Conservation (phyloP, 306 rosid species). For the Gleditsia sinensis region DNA sequence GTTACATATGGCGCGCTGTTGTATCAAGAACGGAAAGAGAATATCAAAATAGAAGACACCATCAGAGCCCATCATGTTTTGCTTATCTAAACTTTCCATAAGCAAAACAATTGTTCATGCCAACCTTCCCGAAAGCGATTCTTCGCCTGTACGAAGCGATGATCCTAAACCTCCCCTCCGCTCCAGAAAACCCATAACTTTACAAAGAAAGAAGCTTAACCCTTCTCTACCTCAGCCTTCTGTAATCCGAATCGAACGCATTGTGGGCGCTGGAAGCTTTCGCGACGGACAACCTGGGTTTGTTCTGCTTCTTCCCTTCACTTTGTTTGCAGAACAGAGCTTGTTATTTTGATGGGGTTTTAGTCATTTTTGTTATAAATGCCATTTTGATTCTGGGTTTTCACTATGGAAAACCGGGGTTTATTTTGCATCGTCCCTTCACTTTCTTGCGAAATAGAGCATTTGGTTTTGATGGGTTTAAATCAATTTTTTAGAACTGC, state of each 20-base stretch:
- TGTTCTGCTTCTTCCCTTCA: neutral
- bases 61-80: slow-evolving; percentile 41
- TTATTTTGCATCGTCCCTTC: slow-evolving; percentile 1
- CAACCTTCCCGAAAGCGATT: slow-evolving; percentile 39
- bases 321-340: neutral
- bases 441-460: neutral
- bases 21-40: neutral
- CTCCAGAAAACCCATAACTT: slow-evolving; percentile 9
- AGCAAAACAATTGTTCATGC: slow-evolving; percentile 41
- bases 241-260: slow-evolving; percentile 67
- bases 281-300: slow-evolving; percentile 68
- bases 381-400: slow-evolving; percentile 69
- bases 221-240: slow-evolving; percentile 50
- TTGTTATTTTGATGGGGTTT: too few species aligned
- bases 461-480: too few species aligned
- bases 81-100: slow-evolving; percentile 44
- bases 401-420: slow-evolving; percentile 66
- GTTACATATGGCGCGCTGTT: neutral
- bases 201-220: slow-evolving; percentile 22
- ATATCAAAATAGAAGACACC: neutral
- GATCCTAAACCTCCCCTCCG: slow-evolving; percentile 28
- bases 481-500: neutral
- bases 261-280: slow-evolving; percentile 83
- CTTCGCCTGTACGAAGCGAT: slow-evolving; percentile 36
- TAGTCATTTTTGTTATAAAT: neutral